These are phyloP conservation scores for Septoria linicola DNA, from an alignment of 2,329 filamentous ascomycete species.

Conservation along the genomic window DNA sequence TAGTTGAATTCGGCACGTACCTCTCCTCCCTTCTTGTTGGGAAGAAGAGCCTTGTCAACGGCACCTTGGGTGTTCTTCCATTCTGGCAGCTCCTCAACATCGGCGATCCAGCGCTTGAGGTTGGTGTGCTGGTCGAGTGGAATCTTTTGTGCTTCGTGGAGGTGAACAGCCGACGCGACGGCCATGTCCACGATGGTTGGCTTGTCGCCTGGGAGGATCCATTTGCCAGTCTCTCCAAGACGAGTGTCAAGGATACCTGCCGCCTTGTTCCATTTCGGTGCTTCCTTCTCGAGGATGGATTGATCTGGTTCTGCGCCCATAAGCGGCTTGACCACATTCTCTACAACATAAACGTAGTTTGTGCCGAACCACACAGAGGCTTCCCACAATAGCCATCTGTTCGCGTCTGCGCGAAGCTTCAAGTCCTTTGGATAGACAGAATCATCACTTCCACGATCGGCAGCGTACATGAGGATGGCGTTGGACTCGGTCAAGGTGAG, in stretches of 20 bases:
- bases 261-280: slow-evolving; percentile 39
- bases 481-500: slow-evolving; percentile 45
- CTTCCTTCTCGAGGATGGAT: slow-evolving; percentile 38
- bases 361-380: slow-evolving; percentile 42
- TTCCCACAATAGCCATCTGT: slow-evolving; percentile 47
- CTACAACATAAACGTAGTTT: slow-evolving; percentile 45
- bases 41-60: slow-evolving; percentile 41
- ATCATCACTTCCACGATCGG: slow-evolving; percentile 35
- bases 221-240: slow-evolving; percentile 40
- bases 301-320: slow-evolving; percentile 40
- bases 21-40: slow-evolving; percentile 30
- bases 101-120: slow-evolving; percentile 42
- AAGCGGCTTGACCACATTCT: slow-evolving; percentile 45
- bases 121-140: slow-evolving; percentile 43
- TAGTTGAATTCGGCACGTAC: slow-evolving; percentile 50
- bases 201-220: slow-evolving; percentile 38
- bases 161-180: slow-evolving; percentile 43
- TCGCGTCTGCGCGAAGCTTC: slow-evolving; percentile 42
- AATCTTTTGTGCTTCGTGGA: slow-evolving; percentile 38
- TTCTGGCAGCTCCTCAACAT: slow-evolving; percentile 40
- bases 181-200: slow-evolving; percentile 46
- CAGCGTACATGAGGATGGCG: slow-evolving; percentile 45
- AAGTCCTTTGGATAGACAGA: slow-evolving; percentile 43
- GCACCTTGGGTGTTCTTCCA: slow-evolving; percentile 45
- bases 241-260: slow-evolving; percentile 42